These are phyloP conservation scores for Elaeagnus macrophylla DNA, from an alignment of 306 rosid species.

Conservation along the genomic window DNA sequence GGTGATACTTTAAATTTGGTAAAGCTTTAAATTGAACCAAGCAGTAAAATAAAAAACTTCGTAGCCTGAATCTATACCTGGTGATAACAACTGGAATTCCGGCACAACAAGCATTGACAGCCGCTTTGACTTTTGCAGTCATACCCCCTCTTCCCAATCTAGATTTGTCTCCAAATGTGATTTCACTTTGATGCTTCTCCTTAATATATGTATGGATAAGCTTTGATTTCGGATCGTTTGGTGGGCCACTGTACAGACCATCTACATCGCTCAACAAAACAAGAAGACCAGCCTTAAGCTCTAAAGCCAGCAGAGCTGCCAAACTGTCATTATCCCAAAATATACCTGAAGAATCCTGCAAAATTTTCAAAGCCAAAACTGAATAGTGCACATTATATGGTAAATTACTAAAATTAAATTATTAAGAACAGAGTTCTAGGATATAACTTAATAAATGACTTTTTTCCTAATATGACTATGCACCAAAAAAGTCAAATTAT, in stretches of 20 bases:
- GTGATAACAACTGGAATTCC: constrained; percentile 95
- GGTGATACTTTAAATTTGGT: too few relatives aligned
- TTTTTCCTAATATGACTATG: background rate
- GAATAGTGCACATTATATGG: background rate
- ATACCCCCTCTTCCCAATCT: constrained; percentile 99
- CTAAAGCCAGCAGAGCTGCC: constrained; percentile 92
- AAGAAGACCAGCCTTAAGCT: constrained; percentile 93
- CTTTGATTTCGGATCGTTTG: constrained; percentile 82
- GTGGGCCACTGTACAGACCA: constrained; percentile 95
- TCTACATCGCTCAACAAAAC: constrained; percentile 91
- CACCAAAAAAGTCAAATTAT: too few relatives aligned
- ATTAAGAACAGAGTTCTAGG: background rate
- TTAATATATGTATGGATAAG: constrained; percentile 85
- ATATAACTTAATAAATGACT: constrained; percentile 1
- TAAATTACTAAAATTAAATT: too few relatives aligned
- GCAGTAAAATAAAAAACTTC: too few relatives aligned
- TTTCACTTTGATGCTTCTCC: constrained; percentile 82
- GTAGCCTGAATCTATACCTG: constrained; percentile 34
- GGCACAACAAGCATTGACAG: constrained; percentile 78
- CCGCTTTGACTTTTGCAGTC: constrained; percentile 98
- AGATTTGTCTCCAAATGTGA: constrained; percentile 96
- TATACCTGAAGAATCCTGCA: constrained; percentile 96
- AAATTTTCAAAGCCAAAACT: constrained; percentile 11
- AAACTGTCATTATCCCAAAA: constrained; percentile 99
- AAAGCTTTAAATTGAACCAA: too few relatives aligned